Evolutionary conservation across 345 rosid species (phyloP).

Genomic region (Litchi chinensis): DNA sequence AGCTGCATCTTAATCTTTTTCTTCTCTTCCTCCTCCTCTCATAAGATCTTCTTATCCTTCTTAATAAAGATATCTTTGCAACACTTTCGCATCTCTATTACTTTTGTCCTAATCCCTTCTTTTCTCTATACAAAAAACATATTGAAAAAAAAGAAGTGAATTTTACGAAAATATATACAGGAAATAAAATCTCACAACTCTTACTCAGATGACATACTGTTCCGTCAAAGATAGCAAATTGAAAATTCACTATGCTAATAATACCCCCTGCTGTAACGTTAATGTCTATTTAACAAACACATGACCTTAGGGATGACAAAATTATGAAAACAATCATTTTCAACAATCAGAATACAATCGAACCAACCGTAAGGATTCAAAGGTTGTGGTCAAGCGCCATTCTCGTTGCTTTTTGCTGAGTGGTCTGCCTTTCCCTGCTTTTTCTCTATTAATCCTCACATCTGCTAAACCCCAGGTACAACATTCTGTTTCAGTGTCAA

Average conservation of each 20-base stretch:
- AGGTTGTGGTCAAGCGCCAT: constrained; percentile 70
- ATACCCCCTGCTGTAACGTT: neutral
- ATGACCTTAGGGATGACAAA: neutral
- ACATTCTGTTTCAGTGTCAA: constrained; percentile 52
- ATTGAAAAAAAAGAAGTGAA: neutral
- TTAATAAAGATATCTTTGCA: too few relatives aligned
- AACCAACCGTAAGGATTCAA: constrained; percentile 61
- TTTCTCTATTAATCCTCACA: constrained; percentile 80
- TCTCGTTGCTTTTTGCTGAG: constrained; percentile 83
- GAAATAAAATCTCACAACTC: constrained; percentile 3
- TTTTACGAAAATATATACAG: neutral
- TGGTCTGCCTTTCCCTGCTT: constrained; percentile 91
- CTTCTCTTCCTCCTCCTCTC: neutral
- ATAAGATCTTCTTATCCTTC: neutral
- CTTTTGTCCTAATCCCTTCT: constrained; percentile 1
- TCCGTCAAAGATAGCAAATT: neutral
- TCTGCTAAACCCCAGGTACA: constrained; percentile 87
- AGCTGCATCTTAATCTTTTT: neutral
- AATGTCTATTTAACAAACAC: constrained; percentile 1
- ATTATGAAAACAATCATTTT: constrained; percentile 2
- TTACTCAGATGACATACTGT: neutral
- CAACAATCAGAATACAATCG: constrained; percentile 56
- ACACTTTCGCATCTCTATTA: constrained; percentile 1
- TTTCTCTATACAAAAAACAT: neutral
- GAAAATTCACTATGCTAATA: neutral